Conservation (phyloP, 2,329 filamentous ascomycete species). For the Fusarium goolgardi region DNA sequence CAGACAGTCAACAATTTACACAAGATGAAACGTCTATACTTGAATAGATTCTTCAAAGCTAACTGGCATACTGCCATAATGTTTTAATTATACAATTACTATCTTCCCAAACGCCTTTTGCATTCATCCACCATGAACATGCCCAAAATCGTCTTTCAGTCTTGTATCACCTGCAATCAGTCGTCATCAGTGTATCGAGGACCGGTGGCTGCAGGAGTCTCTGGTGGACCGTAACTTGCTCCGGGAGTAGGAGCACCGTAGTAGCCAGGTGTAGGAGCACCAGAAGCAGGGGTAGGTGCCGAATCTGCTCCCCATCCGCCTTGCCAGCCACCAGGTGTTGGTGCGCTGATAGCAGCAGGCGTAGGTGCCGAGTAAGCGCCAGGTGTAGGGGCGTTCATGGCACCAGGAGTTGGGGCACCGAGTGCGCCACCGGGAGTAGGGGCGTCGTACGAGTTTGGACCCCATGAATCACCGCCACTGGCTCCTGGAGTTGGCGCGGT, state of each 20-base stretch:
- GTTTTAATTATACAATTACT: slow-evolving; percentile 38
- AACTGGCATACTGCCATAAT: slow-evolving; percentile 1
- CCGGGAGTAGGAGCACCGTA: slow-evolving; percentile 74
- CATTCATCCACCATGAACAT: slow-evolving; percentile 13
- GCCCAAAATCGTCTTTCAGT: slow-evolving; percentile 13
- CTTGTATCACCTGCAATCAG: slow-evolving; percentile 22
- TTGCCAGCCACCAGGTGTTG: slow-evolving; percentile 75
- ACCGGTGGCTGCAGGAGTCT: slow-evolving; percentile 71
- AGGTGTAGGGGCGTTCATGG: slow-evolving; percentile 76
- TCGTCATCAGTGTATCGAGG: slow-evolving; percentile 67
- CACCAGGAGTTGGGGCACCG: slow-evolving; percentile 70
- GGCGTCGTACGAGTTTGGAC: slow-evolving; percentile 71
- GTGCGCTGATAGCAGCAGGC: slow-evolving; percentile 71
- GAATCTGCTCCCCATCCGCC: slow-evolving; percentile 70
- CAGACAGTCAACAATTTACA: background rate
- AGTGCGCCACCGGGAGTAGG: slow-evolving; percentile 73
- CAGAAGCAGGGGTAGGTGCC: slow-evolving; percentile 73
- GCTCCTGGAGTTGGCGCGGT: slow-evolving; percentile 69
- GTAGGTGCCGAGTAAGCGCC: slow-evolving; percentile 75
- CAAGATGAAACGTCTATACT: background rate
- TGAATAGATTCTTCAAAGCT: slow-evolving; percentile 4
- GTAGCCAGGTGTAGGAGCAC: slow-evolving; percentile 75
- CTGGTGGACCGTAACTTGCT: slow-evolving; percentile 64
- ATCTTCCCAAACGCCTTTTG: slow-evolving; percentile 40
- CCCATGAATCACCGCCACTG: slow-evolving; percentile 70